Conservation (phyloP, 129 eudicot species). For the Tagetes erecta region DNA sequence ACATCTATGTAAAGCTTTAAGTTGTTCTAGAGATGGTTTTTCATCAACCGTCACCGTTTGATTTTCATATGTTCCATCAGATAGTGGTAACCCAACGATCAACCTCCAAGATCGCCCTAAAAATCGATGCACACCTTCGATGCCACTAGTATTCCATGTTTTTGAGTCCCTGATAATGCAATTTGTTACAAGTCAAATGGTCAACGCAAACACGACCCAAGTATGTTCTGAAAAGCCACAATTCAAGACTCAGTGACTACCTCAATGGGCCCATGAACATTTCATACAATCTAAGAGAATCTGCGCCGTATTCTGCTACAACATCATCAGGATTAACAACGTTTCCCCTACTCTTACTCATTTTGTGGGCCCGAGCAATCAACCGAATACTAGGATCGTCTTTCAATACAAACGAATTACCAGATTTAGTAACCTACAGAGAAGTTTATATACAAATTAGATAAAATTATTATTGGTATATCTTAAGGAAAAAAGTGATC, state of each 20-base stretch:
- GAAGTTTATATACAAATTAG: constrained; percentile 10
- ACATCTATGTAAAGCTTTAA: constrained; percentile 80
- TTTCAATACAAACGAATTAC: constrained; percentile 81
- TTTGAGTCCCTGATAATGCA: constrained; percentile 73
- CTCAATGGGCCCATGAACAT: constrained; percentile 99
- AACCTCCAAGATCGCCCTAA: constrained; percentile 92
- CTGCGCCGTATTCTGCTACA: constrained; percentile 88
- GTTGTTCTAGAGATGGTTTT: constrained; percentile 82
- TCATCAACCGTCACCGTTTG: constrained; percentile 68
- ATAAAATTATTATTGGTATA: background rate
- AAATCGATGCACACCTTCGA: constrained; percentile 98
- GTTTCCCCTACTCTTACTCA: constrained; percentile 99
- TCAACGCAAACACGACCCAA: constrained; percentile 9
- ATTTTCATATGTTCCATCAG: constrained; percentile 65
- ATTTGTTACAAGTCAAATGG: constrained; percentile 2
- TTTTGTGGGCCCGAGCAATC: constrained; percentile 87
- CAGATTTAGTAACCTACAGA: constrained; percentile 68
- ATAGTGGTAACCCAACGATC: constrained; percentile 73
- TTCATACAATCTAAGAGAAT: constrained; percentile 92
- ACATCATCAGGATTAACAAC: constrained; percentile 97
- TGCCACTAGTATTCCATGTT: constrained; percentile 97
- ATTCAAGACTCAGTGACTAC: constrained; percentile 33
- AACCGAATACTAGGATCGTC: constrained; percentile 67
- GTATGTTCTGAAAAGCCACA: background rate
- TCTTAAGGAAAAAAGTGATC: constrained; percentile 3